phyloP scores from a whole-genome alignment of 768 basidiomycete genomes.

The Pisolithus albus region DNA sequence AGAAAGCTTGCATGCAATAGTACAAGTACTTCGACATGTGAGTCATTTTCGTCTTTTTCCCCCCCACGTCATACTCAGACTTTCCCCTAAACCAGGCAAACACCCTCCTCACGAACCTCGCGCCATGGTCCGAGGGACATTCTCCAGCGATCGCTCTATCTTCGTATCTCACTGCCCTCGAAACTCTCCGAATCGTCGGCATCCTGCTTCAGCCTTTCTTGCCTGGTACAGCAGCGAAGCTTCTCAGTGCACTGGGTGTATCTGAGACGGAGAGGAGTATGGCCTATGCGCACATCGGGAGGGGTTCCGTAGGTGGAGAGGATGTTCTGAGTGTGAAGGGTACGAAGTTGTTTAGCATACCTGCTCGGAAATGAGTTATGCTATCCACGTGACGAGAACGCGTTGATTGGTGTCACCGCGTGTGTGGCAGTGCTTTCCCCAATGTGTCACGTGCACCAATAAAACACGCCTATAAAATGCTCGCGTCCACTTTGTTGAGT shows the following conservation, averaged over 20 bases:
- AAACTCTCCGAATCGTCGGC: conserved; percentile 61
- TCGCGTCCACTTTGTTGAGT: not conserved
- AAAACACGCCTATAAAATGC: not conserved
- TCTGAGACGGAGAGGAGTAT: conserved; percentile 27
- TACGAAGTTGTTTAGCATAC: conserved; percentile 21
- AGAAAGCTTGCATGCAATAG: conserved; percentile 45
- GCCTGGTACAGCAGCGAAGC: conserved; percentile 45
- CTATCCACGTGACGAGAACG: not conserved
- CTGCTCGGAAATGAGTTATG: not conserved
- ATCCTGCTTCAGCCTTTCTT: conserved; percentile 74
- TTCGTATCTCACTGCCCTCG: conserved; percentile 48
- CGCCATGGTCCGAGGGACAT: conserved; percentile 55
- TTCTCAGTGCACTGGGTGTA: conserved; percentile 56
- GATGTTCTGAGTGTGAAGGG: conserved; percentile 16
- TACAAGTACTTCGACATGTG: conserved; percentile 46
- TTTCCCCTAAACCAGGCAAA: conserved; percentile 50
- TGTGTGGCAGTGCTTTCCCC: too few species aligned
- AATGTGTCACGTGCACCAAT: not conserved
- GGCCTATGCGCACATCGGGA: conserved; percentile 19
- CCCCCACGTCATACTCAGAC: not conserved
- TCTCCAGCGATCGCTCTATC: conserved; percentile 33
- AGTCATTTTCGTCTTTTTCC: conserved; percentile 14
- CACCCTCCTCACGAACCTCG: conserved; percentile 46
- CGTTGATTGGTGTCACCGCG: too few species aligned
- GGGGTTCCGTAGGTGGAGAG: conserved; percentile 5